phyloP scores from a whole-genome alignment of 805 yeast genomes.

The Pichia paraexigua region DNA sequence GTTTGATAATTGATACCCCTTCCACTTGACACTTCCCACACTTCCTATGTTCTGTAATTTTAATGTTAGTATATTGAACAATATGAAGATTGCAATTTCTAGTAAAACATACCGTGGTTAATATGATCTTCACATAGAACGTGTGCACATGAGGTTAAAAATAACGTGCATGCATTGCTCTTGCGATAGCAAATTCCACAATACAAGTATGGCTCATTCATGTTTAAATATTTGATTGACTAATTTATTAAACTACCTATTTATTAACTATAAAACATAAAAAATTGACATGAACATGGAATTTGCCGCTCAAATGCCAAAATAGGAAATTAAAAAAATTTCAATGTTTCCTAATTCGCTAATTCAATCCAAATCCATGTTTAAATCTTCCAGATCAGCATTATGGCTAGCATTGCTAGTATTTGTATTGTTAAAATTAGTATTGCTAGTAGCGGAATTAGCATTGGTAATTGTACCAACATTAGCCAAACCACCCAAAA shows the following conservation, averaged over 20 bases:
- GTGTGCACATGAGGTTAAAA: conserved; percentile 7
- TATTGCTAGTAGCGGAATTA: background rate
- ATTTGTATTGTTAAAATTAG: background rate
- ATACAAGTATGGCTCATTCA: conserved; percentile 5
- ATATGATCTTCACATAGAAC: conserved; percentile 4
- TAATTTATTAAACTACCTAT: background rate
- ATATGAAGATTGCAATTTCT: too few relatives aligned
- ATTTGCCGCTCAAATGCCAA: background rate
- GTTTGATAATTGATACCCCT: background rate
- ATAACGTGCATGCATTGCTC: background rate
- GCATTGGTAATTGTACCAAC: background rate
- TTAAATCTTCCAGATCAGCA: conserved; percentile 1
- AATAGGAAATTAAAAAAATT: background rate
- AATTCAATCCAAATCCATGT: conserved; percentile 7
- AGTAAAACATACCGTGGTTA: background rate
- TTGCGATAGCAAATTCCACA: conserved; percentile 3
- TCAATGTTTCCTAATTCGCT: background rate
- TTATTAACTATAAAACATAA: too few relatives aligned
- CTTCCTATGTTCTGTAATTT: background rate
- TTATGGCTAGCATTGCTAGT: background rate
- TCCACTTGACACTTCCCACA: conserved; percentile 2
- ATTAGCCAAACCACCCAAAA: background rate
- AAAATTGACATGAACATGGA: background rate
- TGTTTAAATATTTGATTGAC: background rate
- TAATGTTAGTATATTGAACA: background rate